Percentiles rank a stretch among this genome's conserved stretches.
Evolutionary conservation across 148 eudicot genomes (phyloP).

Genomic region (Pharnaceum exiguum): DNA sequence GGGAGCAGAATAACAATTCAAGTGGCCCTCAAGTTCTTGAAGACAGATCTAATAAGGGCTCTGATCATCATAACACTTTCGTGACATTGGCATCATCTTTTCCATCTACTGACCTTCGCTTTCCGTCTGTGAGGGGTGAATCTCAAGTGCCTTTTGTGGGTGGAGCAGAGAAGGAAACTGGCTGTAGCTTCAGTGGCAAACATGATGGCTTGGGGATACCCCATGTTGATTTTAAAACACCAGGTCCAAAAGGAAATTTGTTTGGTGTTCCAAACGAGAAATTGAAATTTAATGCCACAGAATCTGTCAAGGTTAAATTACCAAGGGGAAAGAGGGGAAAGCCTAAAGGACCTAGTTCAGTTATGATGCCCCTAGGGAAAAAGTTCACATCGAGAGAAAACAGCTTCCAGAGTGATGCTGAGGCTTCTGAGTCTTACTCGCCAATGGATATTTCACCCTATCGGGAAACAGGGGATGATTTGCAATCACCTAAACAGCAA

Average conservation of each 20-base stretch:
- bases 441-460: conserved; percentile 96
- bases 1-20: conserved; percentile 19
- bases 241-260: conserved; percentile 29
- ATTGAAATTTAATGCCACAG: conserved; percentile 42
- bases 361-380: conserved; percentile 26
- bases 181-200: conserved; percentile 33
- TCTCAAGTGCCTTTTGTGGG: conserved; percentile 22
- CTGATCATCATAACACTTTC: background rate
- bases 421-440: conserved; percentile 62
- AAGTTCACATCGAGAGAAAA: conserved; percentile 30
- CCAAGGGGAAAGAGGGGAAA: conserved; percentile 58
- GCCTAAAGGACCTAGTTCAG: conserved; percentile 35
- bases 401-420: conserved; percentile 27
- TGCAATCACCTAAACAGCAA: conserved; percentile 32
- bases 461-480: conserved; percentile 38
- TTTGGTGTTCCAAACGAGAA: conserved; percentile 38
- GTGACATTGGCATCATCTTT: conserved; percentile 18
- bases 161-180: conserved; percentile 30
- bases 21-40: conserved; percentile 9
- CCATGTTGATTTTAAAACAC: conserved; percentile 44
- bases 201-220: conserved; percentile 32
- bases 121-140: conserved; percentile 23
- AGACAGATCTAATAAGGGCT: conserved; percentile 7
- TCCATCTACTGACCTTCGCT: conserved; percentile 19
- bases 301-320: conserved; percentile 35